phyloP scores from a whole-genome alignment of 257 asterid species.

The Coffea eugenioides region DNA sequence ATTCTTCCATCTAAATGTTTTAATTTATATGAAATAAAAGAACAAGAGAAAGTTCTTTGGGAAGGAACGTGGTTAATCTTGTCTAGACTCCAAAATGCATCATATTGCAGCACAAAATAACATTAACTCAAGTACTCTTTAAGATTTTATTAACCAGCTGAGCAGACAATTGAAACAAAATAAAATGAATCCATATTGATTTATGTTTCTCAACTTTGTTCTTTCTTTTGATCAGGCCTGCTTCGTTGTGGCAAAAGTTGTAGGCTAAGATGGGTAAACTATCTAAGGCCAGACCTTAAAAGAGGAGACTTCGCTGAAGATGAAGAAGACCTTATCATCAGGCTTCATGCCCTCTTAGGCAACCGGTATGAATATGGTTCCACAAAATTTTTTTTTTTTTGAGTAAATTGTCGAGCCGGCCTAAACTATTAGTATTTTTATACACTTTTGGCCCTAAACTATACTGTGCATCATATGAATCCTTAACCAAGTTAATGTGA shows the following conservation, averaged over 20 bases:
- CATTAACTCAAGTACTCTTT: no score
- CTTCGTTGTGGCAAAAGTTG: constrained; percentile 23
- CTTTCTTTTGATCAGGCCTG: constrained; percentile 4
- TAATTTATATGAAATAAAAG: not conserved
- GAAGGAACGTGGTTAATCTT: no score
- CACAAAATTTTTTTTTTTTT: not conserved
- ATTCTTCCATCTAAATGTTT: not conserved
- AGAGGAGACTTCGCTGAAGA: constrained; percentile 22
- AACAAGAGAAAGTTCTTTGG: not conserved
- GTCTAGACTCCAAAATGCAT: no score
- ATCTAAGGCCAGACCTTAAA: constrained; percentile 19
- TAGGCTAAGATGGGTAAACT: constrained; percentile 22
- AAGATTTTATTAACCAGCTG: no score
- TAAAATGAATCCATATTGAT: not conserved
- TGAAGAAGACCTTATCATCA: constrained; percentile 27
- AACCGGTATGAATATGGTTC: constrained; percentile 12
- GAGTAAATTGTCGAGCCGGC: no score
- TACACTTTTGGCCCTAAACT: no score
- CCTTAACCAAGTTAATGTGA: no score
- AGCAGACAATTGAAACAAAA: no score
- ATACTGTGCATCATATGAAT: no score
- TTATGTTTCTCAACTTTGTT: not conserved
- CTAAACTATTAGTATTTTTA: no score
- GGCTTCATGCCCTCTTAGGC: constrained; percentile 24
- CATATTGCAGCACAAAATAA: no score